phyloP scores from a whole-genome alignment of 2,329 filamentous ascomycete species.

The Ascomycota sp. region DNA sequence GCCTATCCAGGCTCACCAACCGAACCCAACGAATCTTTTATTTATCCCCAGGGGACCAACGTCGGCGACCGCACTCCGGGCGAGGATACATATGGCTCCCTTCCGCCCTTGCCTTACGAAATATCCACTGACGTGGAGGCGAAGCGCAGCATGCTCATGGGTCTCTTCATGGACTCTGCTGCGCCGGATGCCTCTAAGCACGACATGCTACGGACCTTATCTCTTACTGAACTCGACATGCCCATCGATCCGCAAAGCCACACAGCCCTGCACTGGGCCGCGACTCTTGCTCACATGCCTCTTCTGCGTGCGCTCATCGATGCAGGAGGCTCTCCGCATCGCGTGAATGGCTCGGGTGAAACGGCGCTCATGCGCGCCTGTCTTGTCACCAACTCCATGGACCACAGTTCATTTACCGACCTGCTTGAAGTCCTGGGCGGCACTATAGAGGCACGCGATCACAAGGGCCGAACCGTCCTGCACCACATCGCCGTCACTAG shows the following conservation, averaged over 20 bases:
- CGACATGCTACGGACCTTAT: slow-evolving; percentile 56
- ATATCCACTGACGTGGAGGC: slow-evolving; percentile 47
- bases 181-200: slow-evolving; percentile 52
- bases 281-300: slow-evolving; percentile 70
- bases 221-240: slow-evolving; percentile 67
- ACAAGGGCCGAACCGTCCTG: slow-evolving; percentile 74
- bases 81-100: slow-evolving; percentile 33
- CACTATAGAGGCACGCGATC: slow-evolving; percentile 78
- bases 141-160: slow-evolving; percentile 65
- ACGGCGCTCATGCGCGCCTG: slow-evolving; percentile 87
- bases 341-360: slow-evolving; percentile 77
- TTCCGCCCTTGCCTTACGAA: slow-evolving; percentile 44
- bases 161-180: slow-evolving; percentile 58
- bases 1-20: slow-evolving; percentile 53
- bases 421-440: slow-evolving; percentile 73
- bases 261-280: slow-evolving; percentile 89
- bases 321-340: slow-evolving; percentile 68
- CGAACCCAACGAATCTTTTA: slow-evolving; percentile 61
- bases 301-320: slow-evolving; percentile 64
- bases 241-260: slow-evolving; percentile 79
- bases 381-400: slow-evolving; percentile 82
- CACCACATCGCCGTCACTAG: slow-evolving; percentile 95
- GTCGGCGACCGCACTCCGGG: slow-evolving; percentile 20
- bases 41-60: slow-evolving; percentile 34
- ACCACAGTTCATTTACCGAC: slow-evolving; percentile 76